phyloP scores from a whole-genome alignment of 2,329 filamentous ascomycete species.

The Scopulariopsis brevicaulis region DNA sequence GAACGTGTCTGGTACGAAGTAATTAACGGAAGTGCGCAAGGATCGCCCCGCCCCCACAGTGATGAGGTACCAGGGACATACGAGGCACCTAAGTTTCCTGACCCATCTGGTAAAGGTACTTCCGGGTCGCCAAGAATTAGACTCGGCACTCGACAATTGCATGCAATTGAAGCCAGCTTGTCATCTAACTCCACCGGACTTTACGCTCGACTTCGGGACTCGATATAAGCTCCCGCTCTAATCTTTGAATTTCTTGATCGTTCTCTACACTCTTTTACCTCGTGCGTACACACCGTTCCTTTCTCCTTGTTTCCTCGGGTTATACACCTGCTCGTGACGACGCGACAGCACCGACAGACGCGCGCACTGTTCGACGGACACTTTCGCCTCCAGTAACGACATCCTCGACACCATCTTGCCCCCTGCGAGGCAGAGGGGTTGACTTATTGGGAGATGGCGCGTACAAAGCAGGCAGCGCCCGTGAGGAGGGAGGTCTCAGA shows the following conservation, averaged over 20 bases:
- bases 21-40: neutral
- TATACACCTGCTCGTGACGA: neutral
- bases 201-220: neutral
- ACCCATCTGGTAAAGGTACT: neutral
- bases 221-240: neutral
- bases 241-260: neutral
- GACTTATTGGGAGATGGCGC: conserved; percentile 42
- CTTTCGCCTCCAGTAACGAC: neutral
- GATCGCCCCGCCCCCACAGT: neutral
- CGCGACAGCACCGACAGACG: neutral
- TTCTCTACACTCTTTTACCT: neutral
- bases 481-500: conserved; percentile 55
- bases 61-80: neutral
- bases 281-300: neutral
- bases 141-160: neutral
- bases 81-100: neutral
- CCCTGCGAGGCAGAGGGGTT: neutral
- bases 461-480: conserved; percentile 56
- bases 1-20: neutral
- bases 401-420: neutral
- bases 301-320: neutral
- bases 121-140: neutral
- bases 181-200: conserved; percentile 5
- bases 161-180: conserved; percentile 13
- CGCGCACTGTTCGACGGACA: neutral